Evolutionary conservation across 192 early-diverging fungal genomes (phyloP), one percentile per base, ranked within the genome.

Genomic region (Gonapodya prolifera): DNA sequence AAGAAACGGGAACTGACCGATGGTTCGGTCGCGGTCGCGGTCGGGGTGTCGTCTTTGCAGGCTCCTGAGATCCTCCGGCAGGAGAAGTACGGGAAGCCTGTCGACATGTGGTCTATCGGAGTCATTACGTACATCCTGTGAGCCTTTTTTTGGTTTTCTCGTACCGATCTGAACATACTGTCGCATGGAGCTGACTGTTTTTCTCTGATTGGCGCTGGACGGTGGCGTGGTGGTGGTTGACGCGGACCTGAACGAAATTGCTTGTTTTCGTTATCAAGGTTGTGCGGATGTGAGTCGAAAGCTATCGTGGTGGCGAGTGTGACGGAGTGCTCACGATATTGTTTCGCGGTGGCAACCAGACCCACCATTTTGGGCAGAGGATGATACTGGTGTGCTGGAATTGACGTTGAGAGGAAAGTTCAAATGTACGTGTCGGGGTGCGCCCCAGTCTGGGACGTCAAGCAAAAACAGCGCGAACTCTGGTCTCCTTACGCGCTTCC

Each of bases 51-150:
- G 8, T 61, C 23, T 23, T 16, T 23, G 45, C 45, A 61, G 45
- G 91, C 91, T 0, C 91, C 91, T 35, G 91, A 93, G 80, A 91
- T 93, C 28, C 78, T 91, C 70, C 78, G 78, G 77, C 84, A 87
- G 70, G 83, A 81, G 75, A 91, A 88, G 23, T 86, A 91, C 80
- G 86, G 87, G 69, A 90, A 86, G 70, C 87, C 87, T 0, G 90
- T 90, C 30, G 92, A 90, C 79, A 84, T 92, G 81, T 94, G 92
- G 92, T 86, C 88, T 45, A 79, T 92, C 70, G 92, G 92, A 30
- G 91, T 93, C 23, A 92, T 88, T 79, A 86, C 84, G 81, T 61
- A 79, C 71, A 73, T 73, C 29, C 71, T 73, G 71, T 61, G 45
- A 61, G 45, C 23, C n/a, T n/a, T n/a, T n/a, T n/a, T n/a, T n/a